These are phyloP conservation scores for Lentinula raphanica DNA, from an alignment of 768 basidiomycete species.

Conservation along the genomic window DNA sequence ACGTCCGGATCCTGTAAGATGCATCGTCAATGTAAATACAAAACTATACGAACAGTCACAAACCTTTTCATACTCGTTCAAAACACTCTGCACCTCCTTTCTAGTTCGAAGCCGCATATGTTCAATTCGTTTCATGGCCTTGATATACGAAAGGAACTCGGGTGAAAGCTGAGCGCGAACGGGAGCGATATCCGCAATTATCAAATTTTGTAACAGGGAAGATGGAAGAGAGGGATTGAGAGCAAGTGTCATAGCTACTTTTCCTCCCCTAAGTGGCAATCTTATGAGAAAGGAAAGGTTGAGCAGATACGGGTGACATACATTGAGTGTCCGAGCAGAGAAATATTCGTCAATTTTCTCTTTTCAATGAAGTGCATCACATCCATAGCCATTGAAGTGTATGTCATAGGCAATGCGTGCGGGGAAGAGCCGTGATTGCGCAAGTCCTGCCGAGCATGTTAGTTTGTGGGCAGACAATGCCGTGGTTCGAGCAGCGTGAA, in stretches of 20 bases:
- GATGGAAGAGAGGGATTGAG: conserved; percentile 26
- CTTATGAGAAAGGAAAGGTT: not conserved
- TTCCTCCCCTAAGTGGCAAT: conserved; percentile 48
- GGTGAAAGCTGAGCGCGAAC: conserved; percentile 38
- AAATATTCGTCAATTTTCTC: conserved; percentile 52
- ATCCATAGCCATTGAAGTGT: conserved; percentile 75
- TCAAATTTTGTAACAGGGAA: conserved; percentile 36
- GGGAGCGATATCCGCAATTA: conserved; percentile 68
- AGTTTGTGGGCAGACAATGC: not conserved
- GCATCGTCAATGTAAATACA: not conserved
- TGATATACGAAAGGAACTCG: conserved; percentile 52
- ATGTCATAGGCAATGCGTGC: conserved; percentile 68
- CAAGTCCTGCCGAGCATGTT: conserved; percentile 50
- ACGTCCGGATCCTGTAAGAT: conserved; percentile 58
- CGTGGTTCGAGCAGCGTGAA: not conserved
- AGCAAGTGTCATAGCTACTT: conserved; percentile 56
- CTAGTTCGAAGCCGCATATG: not conserved
- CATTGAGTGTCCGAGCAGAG: conserved; percentile 90
- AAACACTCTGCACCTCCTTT: not conserved
- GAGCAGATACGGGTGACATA: conserved; percentile 29
- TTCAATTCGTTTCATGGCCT: conserved; percentile 41
- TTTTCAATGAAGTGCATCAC: conserved; percentile 60
- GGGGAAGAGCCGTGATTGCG: conserved; percentile 88
- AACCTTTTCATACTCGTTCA: conserved; percentile 7
- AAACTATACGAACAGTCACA: not conserved